Evolutionary conservation across 495 filamentous ascomycete genomes (phyloP).

Genomic region (Xylaria palmicola): DNA sequence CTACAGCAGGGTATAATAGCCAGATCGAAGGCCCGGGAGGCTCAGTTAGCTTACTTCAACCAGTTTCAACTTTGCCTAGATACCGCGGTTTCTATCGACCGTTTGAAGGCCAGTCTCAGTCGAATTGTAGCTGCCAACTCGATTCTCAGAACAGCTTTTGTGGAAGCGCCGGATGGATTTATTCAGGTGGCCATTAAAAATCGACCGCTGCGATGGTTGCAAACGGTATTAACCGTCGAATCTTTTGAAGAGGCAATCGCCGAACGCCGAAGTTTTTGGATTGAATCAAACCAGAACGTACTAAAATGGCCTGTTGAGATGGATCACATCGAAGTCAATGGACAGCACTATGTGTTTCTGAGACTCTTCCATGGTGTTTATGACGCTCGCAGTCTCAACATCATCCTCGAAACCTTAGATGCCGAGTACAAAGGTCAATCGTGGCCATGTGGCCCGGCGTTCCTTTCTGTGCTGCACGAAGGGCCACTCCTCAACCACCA

Average conservation of each 20-base stretch:
- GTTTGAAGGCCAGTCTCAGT: conserved; percentile 53
- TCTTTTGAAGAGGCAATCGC: conserved; percentile 30
- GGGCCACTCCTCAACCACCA: conserved; percentile 57
- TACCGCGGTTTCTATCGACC: conserved; percentile 35
- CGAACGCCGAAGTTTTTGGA: conserved; percentile 44
- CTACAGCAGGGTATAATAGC: conserved; percentile 80
- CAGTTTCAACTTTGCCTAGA: conserved; percentile 60
- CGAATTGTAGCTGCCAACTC: conserved; percentile 46
- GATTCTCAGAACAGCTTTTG: conserved; percentile 66
- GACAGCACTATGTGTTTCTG: conserved; percentile 47
- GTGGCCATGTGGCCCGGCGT: conserved; percentile 41
- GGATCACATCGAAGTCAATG: conserved; percentile 29
- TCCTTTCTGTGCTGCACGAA: conserved; percentile 51
- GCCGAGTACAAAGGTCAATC: conserved; percentile 38
- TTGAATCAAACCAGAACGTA: conserved; percentile 29
- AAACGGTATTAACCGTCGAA: conserved; percentile 21
- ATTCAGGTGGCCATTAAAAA: conserved; percentile 63
- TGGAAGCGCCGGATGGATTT: conserved; percentile 65
- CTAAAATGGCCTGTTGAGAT: conserved; percentile 42
- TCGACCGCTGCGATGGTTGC: conserved; percentile 47
- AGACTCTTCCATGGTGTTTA: conserved; percentile 86
- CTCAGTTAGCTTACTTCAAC: conserved; percentile 64
- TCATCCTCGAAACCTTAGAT: conserved; percentile 61
- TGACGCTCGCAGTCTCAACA: conserved; percentile 74
- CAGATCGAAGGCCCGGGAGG: conserved; percentile 54